Base-by-base conservation (phyloP, 768 basidiomycete genomes). In the Naganishia friedmannii region DNA sequence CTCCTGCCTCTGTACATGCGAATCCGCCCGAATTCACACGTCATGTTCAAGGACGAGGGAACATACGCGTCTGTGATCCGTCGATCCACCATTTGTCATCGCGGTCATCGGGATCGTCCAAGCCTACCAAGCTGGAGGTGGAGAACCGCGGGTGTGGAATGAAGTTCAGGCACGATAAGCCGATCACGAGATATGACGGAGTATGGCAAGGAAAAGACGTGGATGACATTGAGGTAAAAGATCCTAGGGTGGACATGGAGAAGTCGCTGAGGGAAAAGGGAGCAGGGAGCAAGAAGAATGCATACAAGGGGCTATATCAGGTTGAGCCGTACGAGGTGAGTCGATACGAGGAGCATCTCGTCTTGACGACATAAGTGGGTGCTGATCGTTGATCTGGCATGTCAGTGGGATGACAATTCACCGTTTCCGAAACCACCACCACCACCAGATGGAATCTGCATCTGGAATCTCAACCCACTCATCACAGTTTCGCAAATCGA, bases 371-470 rank as follows among this genome's bases (percentile, higher is more conserved):
- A 3, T 0, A 10, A n/a, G 28, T 5, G 46, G 19, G 34, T 39
- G 19, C 56, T 51, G 0, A 28, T 34, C 58, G 67, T 72, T 63
- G 73, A 37, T 28, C 15, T 10, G 29, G 29, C 19, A 19, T 8
- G 56, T 28, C 79, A 95, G 92, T 87, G 89, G 83, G 92, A 94
- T 78, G 82, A 82, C 28, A 83, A 90, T 75, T 90, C 92, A 0
- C 83, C 84, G 0, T 87, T 88, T 0, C 85, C 89, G 0, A 87
- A 89, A 15, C 93, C 91, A 0, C 87, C 91, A 0, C 85, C 86
- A 0, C 81, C 82, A 0, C 78, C 83, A 0, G 70, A 72, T 0
- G 85, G 87, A 1, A 86, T 98, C 6, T 85, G 94, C 13, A 82
- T 95, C 54, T 85, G 87, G 29, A 86, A 86, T 68, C 82, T 95